These are phyloP conservation scores for Scytalidium lignicola DNA, from an alignment of 2,329 filamentous ascomycete species.

Conservation along the genomic window DNA sequence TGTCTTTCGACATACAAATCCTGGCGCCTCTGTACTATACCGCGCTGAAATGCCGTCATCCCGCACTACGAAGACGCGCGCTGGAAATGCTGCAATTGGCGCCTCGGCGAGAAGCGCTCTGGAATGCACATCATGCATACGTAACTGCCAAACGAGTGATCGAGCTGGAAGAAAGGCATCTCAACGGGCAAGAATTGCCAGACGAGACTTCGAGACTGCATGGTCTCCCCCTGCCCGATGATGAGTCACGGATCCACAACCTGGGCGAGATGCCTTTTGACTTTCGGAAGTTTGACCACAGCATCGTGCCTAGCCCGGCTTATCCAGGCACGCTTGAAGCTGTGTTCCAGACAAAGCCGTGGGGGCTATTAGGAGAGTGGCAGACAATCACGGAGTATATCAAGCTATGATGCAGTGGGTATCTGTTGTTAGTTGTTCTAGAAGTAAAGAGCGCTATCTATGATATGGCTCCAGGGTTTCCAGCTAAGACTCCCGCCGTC, in stretches of 20 bases:
- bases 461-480: slow-evolving; percentile 5
- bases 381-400: slow-evolving; percentile 8
- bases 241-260: slow-evolving; percentile 5
- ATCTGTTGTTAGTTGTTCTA: slow-evolving; percentile 4
- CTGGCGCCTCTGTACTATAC: slow-evolving; percentile 9
- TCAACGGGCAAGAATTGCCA: slow-evolving; percentile 7
- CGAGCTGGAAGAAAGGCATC: slow-evolving; percentile 10
- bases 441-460: slow-evolving; percentile 7
- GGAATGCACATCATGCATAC: slow-evolving; percentile 6
- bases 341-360: slow-evolving; percentile 7
- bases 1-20: slow-evolving; percentile 12
- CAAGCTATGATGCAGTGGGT: slow-evolving; percentile 7
- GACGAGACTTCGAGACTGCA: slow-evolving; percentile 8
- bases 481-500: slow-evolving; percentile 2
- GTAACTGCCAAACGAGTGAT: slow-evolving; percentile 8
- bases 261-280: slow-evolving; percentile 6
- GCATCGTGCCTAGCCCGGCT: slow-evolving; percentile 7
- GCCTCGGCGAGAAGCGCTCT: slow-evolving; percentile 13
- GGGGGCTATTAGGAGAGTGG: slow-evolving; percentile 8
- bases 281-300: slow-evolving; percentile 6
- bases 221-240: slow-evolving; percentile 7
- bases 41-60: slow-evolving; percentile 9
- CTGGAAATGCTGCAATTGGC: slow-evolving; percentile 7
- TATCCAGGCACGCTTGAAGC: slow-evolving; percentile 6
- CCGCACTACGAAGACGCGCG: slow-evolving; percentile 5